Conservation (phyloP, 768 basidiomycete species). For the Tubosaeta brunneosetosa region DNA sequence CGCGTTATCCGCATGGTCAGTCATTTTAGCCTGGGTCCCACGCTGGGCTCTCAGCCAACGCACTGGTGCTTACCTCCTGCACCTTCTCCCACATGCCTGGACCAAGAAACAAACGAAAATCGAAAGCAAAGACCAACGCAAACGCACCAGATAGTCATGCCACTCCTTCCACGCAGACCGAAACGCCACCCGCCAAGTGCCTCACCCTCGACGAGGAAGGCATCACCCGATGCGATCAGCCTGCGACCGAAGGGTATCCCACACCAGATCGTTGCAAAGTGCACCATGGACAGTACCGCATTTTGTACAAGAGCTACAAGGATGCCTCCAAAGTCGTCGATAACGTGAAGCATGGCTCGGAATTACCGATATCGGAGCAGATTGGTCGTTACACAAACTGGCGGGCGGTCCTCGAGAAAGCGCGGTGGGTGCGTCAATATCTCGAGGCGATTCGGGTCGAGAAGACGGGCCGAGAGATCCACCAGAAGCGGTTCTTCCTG, state of each 20-base stretch:
- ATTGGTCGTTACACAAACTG: constrained; percentile 13
- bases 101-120: neutral
- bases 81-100: neutral
- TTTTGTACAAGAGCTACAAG: constrained; percentile 25
- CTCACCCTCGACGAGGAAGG: constrained; percentile 23
- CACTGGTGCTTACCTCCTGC: neutral
- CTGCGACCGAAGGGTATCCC: constrained; percentile 19
- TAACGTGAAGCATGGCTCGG: constrained; percentile 1
- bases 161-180: neutral
- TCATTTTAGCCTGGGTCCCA: too few relatives aligned
- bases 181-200: constrained; percentile 2
- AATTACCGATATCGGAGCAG: constrained; percentile 18
- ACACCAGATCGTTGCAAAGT: constrained; percentile 17
- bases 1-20: too few relatives aligned
- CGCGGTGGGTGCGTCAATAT: constrained; percentile 23
- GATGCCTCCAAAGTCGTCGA: constrained; percentile 26
- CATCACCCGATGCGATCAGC: constrained; percentile 19
- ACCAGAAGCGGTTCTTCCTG: constrained; percentile 30
- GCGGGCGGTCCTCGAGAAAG: constrained; percentile 14
- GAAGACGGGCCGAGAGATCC: constrained; percentile 28
- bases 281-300: constrained; percentile 25
- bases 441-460: constrained; percentile 32
- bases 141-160: neutral
- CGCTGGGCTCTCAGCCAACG: neutral
- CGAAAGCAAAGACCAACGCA: neutral